Evolutionary conservation across 2,329 filamentous ascomycete species (phyloP).

Genomic region (Teratosphaeria zuluensis): DNA sequence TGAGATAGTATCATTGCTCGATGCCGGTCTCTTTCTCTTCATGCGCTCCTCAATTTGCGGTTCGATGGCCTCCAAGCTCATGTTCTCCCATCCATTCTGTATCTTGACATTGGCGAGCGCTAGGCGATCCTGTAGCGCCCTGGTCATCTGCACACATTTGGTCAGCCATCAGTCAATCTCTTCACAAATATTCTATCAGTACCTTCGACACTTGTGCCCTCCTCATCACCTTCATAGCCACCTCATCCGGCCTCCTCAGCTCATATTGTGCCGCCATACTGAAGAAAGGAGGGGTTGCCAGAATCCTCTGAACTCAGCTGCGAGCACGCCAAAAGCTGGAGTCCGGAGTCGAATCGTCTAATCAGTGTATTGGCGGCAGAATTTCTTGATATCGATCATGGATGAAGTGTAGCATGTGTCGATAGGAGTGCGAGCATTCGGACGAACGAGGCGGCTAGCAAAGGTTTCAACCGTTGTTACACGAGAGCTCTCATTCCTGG

Average conservation of each 20-base stretch:
- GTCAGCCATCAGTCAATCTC: constrained; percentile 12
- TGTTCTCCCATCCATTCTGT: constrained; percentile 87
- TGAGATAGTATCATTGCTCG: constrained; percentile 64
- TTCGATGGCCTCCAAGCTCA: constrained; percentile 77
- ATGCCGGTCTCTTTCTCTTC: constrained; percentile 58
- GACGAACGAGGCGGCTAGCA: background rate
- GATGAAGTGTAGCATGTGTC: background rate
- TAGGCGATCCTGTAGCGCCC: constrained; percentile 84
- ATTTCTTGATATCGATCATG: background rate
- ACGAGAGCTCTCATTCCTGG: background rate
- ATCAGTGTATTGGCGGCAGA: background rate
- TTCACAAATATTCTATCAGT: background rate
- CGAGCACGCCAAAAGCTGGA: background rate
- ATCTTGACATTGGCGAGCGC: constrained; percentile 96
- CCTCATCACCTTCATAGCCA: constrained; percentile 28
- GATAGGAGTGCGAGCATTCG: background rate
- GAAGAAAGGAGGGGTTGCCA: constrained; percentile 4
- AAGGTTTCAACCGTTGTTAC: background rate
- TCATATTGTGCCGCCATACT: constrained; percentile 20
- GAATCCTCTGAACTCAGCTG: background rate
- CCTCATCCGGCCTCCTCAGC: constrained; percentile 23
- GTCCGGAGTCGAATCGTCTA: background rate
- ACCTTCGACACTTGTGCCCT: constrained; percentile 32
- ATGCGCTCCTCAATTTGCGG: constrained; percentile 73
- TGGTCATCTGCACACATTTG: constrained; percentile 62